Conservation (phyloP, 2,329 filamentous ascomycete species). For the Pseudopyricularia cyperi region DNA sequence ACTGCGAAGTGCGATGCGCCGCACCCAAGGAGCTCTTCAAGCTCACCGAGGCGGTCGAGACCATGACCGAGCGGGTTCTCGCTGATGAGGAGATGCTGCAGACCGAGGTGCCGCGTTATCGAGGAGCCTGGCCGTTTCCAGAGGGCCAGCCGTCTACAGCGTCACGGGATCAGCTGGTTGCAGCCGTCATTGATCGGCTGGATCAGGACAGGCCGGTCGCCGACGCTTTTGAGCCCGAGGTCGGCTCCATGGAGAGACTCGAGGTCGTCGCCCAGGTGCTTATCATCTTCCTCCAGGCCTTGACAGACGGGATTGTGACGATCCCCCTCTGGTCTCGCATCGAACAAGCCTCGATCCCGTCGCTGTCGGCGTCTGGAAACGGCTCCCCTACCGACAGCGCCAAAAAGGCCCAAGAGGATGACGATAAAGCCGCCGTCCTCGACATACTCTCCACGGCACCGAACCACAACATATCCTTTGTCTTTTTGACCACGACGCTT, state of each 20-base stretch:
- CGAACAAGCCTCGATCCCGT: constrained; percentile 31
- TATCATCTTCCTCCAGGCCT: constrained; percentile 57
- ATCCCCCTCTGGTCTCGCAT: constrained; percentile 56
- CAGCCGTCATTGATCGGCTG: constrained; percentile 47
- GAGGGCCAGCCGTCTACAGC: neutral
- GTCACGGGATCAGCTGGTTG: constrained; percentile 2
- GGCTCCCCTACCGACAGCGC: constrained; percentile 20
- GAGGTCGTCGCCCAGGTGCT: constrained; percentile 64
- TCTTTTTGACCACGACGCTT: constrained; percentile 73
- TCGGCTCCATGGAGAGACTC: constrained; percentile 52
- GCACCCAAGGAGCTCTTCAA: constrained; percentile 82
- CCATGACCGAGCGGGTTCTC: constrained; percentile 38
- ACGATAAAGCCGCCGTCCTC: constrained; percentile 44
- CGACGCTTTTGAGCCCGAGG: constrained; percentile 48
- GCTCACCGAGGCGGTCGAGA: constrained; percentile 67
- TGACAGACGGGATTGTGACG: constrained; percentile 71
- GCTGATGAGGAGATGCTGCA: constrained; percentile 52
- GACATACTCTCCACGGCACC: constrained; percentile 62
- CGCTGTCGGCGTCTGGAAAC: constrained; percentile 16
- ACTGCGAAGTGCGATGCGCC: constrained; percentile 54
- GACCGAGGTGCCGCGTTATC: constrained; percentile 34
- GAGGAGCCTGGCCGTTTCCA: constrained; percentile 46
- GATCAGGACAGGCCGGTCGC: constrained; percentile 55
- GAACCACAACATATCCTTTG: constrained; percentile 77
- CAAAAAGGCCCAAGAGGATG: constrained; percentile 16